A percentile compares a stretch with the other conserved stretches of the same genome.
These are phyloP conservation scores for Sodiomyces alkalinus DNA, from an alignment of 2,329 filamentous ascomycete genomes.

Conservation along the genomic window DNA sequence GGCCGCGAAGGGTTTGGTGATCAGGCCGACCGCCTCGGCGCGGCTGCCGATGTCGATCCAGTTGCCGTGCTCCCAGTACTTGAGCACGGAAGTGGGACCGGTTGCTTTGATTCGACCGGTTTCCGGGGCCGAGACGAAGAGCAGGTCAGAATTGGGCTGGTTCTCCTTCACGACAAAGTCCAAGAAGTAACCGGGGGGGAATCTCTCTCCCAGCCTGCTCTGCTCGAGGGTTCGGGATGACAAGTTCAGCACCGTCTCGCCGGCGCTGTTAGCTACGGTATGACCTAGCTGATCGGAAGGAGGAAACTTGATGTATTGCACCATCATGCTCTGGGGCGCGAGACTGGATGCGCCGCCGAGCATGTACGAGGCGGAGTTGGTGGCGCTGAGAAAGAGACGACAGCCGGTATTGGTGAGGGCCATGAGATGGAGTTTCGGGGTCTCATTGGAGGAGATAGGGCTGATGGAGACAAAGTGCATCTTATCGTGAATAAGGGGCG, in stretches of 20 bases:
- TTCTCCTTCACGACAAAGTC: constrained; percentile 58
- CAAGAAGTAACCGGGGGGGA: constrained; percentile 81
- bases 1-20: constrained; percentile 58
- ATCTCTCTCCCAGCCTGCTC: constrained; percentile 42
- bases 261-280: constrained; percentile 9
- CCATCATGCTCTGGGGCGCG: constrained; percentile 86
- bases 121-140: constrained; percentile 82
- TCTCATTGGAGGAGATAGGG: constrained; percentile 65
- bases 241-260: constrained; percentile 27
- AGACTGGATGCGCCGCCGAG: constrained; percentile 42
- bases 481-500: constrained; percentile 52
- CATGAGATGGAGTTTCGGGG: constrained; percentile 74
- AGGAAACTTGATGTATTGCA: constrained; percentile 93
- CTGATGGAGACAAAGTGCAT: constrained; percentile 73
- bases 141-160: constrained; percentile 42
- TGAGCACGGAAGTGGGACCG: constrained; percentile 33
- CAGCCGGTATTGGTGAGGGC: constrained; percentile 83
- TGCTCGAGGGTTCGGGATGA: constrained; percentile 31
- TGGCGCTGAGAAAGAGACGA: constrained; percentile 82
- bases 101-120: constrained; percentile 64
- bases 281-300: constrained; percentile 33
- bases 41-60: constrained; percentile 62
- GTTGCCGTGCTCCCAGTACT: constrained; percentile 64
- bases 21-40: constrained; percentile 64
- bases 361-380: constrained; percentile 56